phyloP scores from a whole-genome alignment of 2,329 filamentous ascomycete species.

The Ilyonectria destructans region DNA sequence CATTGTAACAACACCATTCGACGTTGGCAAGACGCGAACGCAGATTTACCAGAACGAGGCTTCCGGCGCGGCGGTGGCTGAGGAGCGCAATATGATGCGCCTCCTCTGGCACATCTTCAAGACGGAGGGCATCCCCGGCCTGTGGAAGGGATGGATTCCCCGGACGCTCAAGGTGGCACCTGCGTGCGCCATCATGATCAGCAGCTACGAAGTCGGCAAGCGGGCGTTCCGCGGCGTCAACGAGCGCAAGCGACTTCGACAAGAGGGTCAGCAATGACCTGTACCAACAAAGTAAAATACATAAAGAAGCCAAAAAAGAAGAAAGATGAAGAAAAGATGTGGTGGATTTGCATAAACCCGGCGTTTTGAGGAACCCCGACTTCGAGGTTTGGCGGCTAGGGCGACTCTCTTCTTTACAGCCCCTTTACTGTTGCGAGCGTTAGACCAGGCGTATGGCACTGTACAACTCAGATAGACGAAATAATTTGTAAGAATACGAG shows the following conservation, averaged over 20 bases:
- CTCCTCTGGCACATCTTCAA: conserved; percentile 94
- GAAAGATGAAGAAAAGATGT: conserved; percentile 11
- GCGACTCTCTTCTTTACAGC: conserved; percentile 21
- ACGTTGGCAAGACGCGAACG: conserved; percentile 96
- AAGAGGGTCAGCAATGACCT: conserved; percentile 9
- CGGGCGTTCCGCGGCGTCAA: conserved; percentile 86
- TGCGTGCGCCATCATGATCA: conserved; percentile 99
- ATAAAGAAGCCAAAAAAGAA: neutral
- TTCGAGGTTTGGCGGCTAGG: conserved; percentile 20
- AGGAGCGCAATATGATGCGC: conserved; percentile 83
- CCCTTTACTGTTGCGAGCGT: conserved; percentile 30
- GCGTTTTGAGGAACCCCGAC: conserved; percentile 37
- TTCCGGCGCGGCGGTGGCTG: conserved; percentile 68
- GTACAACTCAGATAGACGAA: conserved; percentile 43
- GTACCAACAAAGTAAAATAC: neutral
- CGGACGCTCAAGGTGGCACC: conserved; percentile 95
- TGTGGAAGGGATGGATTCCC: conserved; percentile 94
- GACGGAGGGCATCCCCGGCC: conserved; percentile 83
- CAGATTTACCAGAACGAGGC: conserved; percentile 81
- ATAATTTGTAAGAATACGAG: conserved; percentile 45
- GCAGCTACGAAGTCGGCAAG: conserved; percentile 97
- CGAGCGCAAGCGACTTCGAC: conserved; percentile 55
- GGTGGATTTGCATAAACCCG: conserved; percentile 35
- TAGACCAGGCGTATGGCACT: conserved; percentile 39
- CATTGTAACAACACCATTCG: conserved; percentile 93